A percentile compares a stretch with the other conserved stretches of the same genome.
Conservation (phyloP, 345 rosid species). For the Odontarrhena argentea region DNA sequence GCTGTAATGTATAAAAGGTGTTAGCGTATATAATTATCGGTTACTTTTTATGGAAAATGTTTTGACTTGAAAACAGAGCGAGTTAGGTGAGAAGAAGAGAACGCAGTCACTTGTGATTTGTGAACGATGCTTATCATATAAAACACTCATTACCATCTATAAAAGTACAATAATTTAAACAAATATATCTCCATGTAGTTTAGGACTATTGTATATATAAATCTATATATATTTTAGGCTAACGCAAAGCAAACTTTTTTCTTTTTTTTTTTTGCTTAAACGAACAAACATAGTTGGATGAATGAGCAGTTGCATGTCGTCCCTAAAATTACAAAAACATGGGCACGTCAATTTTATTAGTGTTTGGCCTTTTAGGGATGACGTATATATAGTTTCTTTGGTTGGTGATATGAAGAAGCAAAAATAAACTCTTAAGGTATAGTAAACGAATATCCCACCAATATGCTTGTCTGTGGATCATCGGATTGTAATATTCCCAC, state of each 20-base stretch:
- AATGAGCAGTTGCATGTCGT: conserved; percentile 11
- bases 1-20: background rate
- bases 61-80: conserved; percentile 10
- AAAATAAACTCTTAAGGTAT: conserved; percentile 4
- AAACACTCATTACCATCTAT: conserved; percentile 9
- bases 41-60: conserved; percentile 1
- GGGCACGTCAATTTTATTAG: background rate
- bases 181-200: too few species aligned
- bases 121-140: conserved; percentile 25
- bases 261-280: too few species aligned
- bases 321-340: background rate
- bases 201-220: too few species aligned
- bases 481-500: conserved; percentile 26
- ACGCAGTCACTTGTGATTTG: conserved; percentile 14
- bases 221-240: too few species aligned
- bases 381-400: background rate
- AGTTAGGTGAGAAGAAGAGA: conserved; percentile 18
- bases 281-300: conserved; percentile 4
- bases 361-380: background rate
- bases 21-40: conserved; percentile 10
- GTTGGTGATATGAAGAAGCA: conserved; percentile 14
- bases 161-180: too few species aligned
- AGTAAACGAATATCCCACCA: conserved; percentile 34
- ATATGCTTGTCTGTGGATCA: conserved; percentile 27
- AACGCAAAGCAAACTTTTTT: background rate